A percentile compares a stretch with the other conserved stretches of the same genome.
Evolutionary conservation across 208 protist species (phyloP).

Genomic region (Acanthamoeba sp.): DNA sequence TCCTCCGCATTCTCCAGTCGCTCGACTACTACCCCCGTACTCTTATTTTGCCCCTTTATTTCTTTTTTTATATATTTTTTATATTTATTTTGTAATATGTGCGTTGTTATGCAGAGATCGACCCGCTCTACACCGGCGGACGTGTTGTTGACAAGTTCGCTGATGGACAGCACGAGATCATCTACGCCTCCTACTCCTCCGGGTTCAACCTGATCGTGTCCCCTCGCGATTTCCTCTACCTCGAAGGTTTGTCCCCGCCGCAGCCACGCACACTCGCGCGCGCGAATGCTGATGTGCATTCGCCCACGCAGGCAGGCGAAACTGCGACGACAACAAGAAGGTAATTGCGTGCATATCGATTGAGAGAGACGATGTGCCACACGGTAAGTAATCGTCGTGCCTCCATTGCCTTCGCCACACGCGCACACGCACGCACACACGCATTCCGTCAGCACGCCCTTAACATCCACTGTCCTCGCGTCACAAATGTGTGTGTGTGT

Average conservation of each 20-base stretch:
- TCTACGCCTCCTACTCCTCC: constrained; percentile 48
- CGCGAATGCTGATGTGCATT: neutral
- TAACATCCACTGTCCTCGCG: neutral
- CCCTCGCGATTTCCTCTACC: constrained; percentile 53
- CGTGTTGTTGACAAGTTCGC: constrained; percentile 49
- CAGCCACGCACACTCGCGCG: neutral
- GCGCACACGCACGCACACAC: too few relatives aligned
- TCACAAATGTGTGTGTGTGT: neutral
- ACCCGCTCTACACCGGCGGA: constrained; percentile 61
- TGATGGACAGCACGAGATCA: constrained; percentile 59
- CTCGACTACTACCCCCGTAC: constrained; percentile 74
- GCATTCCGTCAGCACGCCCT: neutral
- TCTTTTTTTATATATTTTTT: neutral
- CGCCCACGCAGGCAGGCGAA: neutral
- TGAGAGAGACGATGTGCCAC: constrained; percentile 55
- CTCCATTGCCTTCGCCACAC: too few relatives aligned
- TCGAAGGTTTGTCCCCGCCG: neutral
- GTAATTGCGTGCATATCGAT: constrained; percentile 48
- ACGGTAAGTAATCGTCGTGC: too few relatives aligned
- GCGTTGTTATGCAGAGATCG: constrained; percentile 14
- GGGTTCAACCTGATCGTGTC: constrained; percentile 66
- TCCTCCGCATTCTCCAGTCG: constrained; percentile 29
- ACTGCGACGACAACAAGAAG: constrained; percentile 4
- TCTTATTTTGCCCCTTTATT: neutral
- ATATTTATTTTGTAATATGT: neutral